Conservation (phyloP, 106 monocot species). For the Platanthera zijinensis region DNA sequence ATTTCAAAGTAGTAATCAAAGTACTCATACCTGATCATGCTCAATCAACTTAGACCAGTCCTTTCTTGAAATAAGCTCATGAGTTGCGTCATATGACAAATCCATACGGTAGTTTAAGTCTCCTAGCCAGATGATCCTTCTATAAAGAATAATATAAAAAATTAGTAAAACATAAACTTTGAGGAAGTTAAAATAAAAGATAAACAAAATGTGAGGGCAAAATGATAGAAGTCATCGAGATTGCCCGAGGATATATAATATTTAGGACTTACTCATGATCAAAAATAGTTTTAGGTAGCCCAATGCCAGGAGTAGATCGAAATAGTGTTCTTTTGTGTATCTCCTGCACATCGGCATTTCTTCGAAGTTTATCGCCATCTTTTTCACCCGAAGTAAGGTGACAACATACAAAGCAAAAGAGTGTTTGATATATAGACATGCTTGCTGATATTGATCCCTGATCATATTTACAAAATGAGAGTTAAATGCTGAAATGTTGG, state of each 20-base stretch:
- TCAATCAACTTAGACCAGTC: constrained; percentile 57
- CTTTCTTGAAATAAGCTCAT: constrained; percentile 47
- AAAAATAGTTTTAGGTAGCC: constrained; percentile 55
- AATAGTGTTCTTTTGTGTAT: constrained; percentile 76
- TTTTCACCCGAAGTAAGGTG: constrained; percentile 85
- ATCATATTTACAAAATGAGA: constrained; percentile 16
- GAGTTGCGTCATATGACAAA: constrained; percentile 61
- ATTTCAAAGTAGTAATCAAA: neutral
- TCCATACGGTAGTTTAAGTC: constrained; percentile 94
- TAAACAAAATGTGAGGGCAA: neutral
- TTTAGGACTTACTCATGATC: constrained; percentile 78
- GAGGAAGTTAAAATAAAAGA: neutral
- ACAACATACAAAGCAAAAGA: constrained; percentile 75
- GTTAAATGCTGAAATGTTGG: neutral
- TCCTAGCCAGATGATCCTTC: constrained; percentile 91
- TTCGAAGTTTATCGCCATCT: constrained; percentile 48
- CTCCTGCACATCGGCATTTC: constrained; percentile 82
- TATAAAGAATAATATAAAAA: constrained; percentile 17
- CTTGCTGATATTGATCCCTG: constrained; percentile 90
- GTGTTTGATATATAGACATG: constrained; percentile 91
- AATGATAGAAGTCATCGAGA: neutral
- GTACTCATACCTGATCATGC: constrained; percentile 60
- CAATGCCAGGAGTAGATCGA: constrained; percentile 13
- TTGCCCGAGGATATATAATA: neutral
- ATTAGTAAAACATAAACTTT: neutral